Percentiles rank a stretch among this genome's conserved stretches.
phyloP scores from a whole-genome alignment of 1,139 yeast genomes.

The Taphrina betulina region DNA sequence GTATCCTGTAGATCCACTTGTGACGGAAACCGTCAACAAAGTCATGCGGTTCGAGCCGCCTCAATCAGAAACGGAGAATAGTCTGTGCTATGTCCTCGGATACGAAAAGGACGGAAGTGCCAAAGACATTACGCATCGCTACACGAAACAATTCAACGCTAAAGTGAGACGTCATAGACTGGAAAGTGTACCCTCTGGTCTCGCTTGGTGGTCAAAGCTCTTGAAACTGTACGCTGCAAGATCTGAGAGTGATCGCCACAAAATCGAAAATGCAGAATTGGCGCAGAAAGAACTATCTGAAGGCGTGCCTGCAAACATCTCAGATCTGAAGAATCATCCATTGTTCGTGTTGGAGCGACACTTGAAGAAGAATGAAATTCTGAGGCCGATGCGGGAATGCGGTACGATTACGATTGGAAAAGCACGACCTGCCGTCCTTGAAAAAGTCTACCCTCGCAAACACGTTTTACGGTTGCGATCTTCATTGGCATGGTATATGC shows the following conservation, averaged over 20 bases:
- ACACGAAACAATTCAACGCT: slow-evolving; percentile 68
- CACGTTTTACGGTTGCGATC: slow-evolving; percentile 65
- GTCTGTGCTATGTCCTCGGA: slow-evolving; percentile 71
- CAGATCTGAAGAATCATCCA: slow-evolving; percentile 86
- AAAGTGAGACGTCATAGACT: slow-evolving; percentile 73
- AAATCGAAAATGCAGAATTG: slow-evolving; percentile 70
- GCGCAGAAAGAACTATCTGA: slow-evolving; percentile 65
- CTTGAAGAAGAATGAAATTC: slow-evolving; percentile 65
- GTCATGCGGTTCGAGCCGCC: slow-evolving; percentile 82
- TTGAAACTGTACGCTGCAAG: slow-evolving; percentile 40
- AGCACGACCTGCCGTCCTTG: slow-evolving; percentile 39
- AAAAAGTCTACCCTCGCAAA: slow-evolving; percentile 61
- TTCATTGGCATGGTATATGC: slow-evolving; percentile 82
- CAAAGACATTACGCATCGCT: slow-evolving; percentile 82
- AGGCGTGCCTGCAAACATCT: slow-evolving; percentile 81
- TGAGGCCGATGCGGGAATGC: slow-evolving; percentile 63
- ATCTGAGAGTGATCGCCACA: slow-evolving; percentile 52
- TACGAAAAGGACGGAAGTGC: slow-evolving; percentile 65
- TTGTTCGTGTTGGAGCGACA: slow-evolving; percentile 73
- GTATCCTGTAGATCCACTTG: slow-evolving; percentile 83
- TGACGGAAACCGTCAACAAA: slow-evolving; percentile 64
- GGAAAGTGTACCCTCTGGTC: slow-evolving; percentile 58
- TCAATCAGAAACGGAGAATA: slow-evolving; percentile 56
- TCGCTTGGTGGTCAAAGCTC: slow-evolving; percentile 49
- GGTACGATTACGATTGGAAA: slow-evolving; percentile 58